A percentile compares a stretch with the other conserved stretches of the same genome.
phyloP scores from a whole-genome alignment of 2,329 filamentous ascomycete species.

The Ophiobolus disseminans region DNA sequence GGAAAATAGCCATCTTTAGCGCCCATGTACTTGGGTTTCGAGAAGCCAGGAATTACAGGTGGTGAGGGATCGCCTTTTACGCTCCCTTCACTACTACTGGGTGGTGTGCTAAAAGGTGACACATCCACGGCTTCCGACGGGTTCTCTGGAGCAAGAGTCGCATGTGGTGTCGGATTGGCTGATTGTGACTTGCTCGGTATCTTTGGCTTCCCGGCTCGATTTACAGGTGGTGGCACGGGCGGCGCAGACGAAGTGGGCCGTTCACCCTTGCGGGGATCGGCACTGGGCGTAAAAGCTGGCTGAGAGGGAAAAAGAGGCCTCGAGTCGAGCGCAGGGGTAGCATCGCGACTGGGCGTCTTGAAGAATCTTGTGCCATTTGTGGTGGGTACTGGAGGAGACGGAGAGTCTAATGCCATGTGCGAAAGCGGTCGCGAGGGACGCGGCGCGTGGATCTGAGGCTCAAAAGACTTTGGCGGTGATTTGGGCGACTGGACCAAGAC shows the following conservation, averaged over 20 bases:
- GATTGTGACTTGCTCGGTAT: constrained; percentile 59
- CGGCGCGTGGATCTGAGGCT: constrained; percentile 43
- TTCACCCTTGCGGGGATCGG: constrained; percentile 41
- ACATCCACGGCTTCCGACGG: constrained; percentile 56
- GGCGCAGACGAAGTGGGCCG: constrained; percentile 50
- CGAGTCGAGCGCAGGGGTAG: constrained; percentile 52
- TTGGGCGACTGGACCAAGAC: constrained; percentile 74
- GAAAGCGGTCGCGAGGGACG: constrained; percentile 36
- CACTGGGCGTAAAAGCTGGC: constrained; percentile 17
- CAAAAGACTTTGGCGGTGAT: constrained; percentile 64
- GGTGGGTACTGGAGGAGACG: constrained; percentile 13
- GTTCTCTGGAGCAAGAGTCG: constrained; percentile 49
- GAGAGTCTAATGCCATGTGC: constrained; percentile 35
- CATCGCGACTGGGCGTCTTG: constrained; percentile 49
- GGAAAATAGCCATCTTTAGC: constrained; percentile 44
- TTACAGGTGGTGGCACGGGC: constrained; percentile 72
- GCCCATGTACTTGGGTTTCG: constrained; percentile 29
- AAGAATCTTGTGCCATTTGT: constrained; percentile 39
- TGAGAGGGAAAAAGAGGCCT: constrained; percentile 37
- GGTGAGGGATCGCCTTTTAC: constrained; percentile 38
- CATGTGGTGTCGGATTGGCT: constrained; percentile 28
- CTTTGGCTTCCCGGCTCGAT: constrained; percentile 80
- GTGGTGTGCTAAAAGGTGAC: constrained; percentile 88
- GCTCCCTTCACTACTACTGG: constrained; percentile 74
- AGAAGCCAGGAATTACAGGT: constrained; percentile 29